Evolutionary conservation across 2,329 filamentous ascomycete genomes (phyloP), one percentile per base, ranked within the genome.

Genomic region (Neofusicoccum parvum): DNA sequence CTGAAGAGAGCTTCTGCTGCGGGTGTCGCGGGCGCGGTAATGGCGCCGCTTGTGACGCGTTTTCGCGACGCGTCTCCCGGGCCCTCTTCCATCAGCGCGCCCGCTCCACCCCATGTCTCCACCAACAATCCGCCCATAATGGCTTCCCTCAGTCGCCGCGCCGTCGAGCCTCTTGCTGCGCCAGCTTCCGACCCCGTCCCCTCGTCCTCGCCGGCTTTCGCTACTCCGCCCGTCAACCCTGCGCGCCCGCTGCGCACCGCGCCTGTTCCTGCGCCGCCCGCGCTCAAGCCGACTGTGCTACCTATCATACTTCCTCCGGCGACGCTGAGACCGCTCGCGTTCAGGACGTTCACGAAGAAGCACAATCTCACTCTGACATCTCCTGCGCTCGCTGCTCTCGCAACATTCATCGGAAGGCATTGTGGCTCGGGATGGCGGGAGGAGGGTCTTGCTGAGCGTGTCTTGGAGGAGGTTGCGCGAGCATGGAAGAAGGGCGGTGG

Each of bases 371-470:
- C 94, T 0, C 87, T 99, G 62, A 94, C 92, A 7, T 95, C 94
- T 0, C 88, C 93, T 0, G 92, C 95, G 0, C 82, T 99, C 5
- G 89, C 94, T 76, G 87, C 91, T 53, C 84, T 99, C 37, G 94
- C 95, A 20, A 85, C 87, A 1, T 99, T 99, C 76, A 90, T 99
- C 62, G 96, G 95, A 11, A 90, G 92, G 71, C 91, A 97, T 78
- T 99, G 95, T 76, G 95, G 95, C 39, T 94, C 94, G 65, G 92
- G 89, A 88, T 99, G 95, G 95, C 88, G 94, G 72, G 94, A 98
- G 80, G 93, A 96, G 76, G 94, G 96, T 0, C 82, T 97, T 37
- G 95, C 94, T 2, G 96, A 99, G 78, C 90, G 90, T 70, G 92
- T 97, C 12, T 81, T 99, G 41, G 95, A 99, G 72, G 95, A 98